phyloP scores from a whole-genome alignment of 805 yeast genomes.

The Candida verbasci region DNA sequence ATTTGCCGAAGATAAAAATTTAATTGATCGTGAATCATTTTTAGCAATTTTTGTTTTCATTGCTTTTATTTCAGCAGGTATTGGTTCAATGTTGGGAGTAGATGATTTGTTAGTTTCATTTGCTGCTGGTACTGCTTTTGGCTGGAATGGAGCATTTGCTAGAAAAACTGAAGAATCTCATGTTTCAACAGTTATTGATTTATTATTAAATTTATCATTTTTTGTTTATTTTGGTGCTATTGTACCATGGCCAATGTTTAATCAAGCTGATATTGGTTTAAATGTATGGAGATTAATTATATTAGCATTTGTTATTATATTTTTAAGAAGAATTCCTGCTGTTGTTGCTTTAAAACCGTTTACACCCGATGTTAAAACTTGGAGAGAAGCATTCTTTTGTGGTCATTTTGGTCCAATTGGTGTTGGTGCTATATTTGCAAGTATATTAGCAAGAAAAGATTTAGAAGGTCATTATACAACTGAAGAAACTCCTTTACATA shows the following conservation, averaged over 20 bases:
- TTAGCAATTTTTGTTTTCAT: slow-evolving; percentile 78
- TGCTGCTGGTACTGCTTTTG: slow-evolving; percentile 89
- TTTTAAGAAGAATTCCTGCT: slow-evolving; percentile 80
- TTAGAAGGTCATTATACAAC: slow-evolving; percentile 50
- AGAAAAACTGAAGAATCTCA: slow-evolving; percentile 78
- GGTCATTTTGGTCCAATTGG: slow-evolving; percentile 98
- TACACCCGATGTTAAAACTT: slow-evolving; percentile 81
- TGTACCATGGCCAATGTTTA: slow-evolving; percentile 82
- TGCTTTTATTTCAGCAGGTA: slow-evolving; percentile 82
- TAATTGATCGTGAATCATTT: slow-evolving; percentile 86
- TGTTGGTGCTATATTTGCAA: slow-evolving; percentile 87
- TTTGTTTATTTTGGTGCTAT: slow-evolving; percentile 89
- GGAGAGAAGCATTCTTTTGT: slow-evolving; percentile 92
- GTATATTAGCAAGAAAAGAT: slow-evolving; percentile 71
- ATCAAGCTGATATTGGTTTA: slow-evolving; percentile 56
- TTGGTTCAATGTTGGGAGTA: slow-evolving; percentile 82
- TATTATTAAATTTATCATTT: slow-evolving; percentile 76
- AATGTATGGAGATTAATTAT: slow-evolving; percentile 76
- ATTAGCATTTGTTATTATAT: slow-evolving; percentile 67
- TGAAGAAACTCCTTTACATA: slow-evolving; percentile 54
- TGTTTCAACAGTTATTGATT: slow-evolving; percentile 85
- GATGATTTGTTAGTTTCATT: slow-evolving; percentile 87
- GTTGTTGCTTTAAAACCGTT: slow-evolving; percentile 69
- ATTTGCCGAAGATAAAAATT: slow-evolving; percentile 61
- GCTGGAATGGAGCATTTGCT: slow-evolving; percentile 92